A percentile compares a stretch with the other conserved stretches of the same genome.
Evolutionary conservation across 2,329 filamentous ascomycete species (phyloP).

Genomic region (Berkeleyomyces rouxiae): DNA sequence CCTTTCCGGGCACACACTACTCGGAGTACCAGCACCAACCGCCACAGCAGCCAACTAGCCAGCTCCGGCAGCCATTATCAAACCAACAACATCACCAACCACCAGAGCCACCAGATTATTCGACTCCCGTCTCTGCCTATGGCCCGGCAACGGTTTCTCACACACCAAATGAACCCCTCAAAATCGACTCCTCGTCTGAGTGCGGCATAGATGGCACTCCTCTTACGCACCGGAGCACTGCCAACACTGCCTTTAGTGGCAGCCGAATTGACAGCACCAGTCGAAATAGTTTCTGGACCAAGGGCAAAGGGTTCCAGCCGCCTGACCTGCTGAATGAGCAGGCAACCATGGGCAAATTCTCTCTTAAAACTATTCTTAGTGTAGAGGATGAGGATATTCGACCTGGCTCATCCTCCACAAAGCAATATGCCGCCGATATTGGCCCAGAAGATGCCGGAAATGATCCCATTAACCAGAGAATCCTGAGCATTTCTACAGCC

Average conservation of each 20-base stretch:
- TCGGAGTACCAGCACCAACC: not conserved
- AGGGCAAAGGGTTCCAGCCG: slow-evolving; percentile 19
- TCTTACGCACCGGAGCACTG: slow-evolving; percentile 1
- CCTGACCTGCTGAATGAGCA: slow-evolving; percentile 21
- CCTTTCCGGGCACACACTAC: not conserved
- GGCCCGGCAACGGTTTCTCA: not conserved
- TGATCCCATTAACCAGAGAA: slow-evolving; percentile 1
- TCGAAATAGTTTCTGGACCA: slow-evolving; percentile 3
- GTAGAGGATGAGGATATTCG: slow-evolving; percentile 10
- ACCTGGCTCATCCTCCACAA: not conserved
- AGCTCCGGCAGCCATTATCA: not conserved
- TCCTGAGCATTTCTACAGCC: not conserved
- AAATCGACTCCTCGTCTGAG: slow-evolving; percentile 7
- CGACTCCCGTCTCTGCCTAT: not conserved
- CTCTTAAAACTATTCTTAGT: slow-evolving; percentile 20
- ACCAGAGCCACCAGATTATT: not conserved
- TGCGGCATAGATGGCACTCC: not conserved
- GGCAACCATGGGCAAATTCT: slow-evolving; percentile 22
- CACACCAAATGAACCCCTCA: not conserved
- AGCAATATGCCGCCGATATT: not conserved
- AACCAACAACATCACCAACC: not conserved
- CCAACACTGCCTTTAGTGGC: not conserved
- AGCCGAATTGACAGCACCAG: slow-evolving; percentile 1
- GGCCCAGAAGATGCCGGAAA: slow-evolving; percentile 1
- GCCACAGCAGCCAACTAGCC: not conserved